Evolutionary conservation across 768 basidiomycete species (phyloP), one percentile per base, ranked within the genome.

Genomic region (Boletellus ananiceps): DNA sequence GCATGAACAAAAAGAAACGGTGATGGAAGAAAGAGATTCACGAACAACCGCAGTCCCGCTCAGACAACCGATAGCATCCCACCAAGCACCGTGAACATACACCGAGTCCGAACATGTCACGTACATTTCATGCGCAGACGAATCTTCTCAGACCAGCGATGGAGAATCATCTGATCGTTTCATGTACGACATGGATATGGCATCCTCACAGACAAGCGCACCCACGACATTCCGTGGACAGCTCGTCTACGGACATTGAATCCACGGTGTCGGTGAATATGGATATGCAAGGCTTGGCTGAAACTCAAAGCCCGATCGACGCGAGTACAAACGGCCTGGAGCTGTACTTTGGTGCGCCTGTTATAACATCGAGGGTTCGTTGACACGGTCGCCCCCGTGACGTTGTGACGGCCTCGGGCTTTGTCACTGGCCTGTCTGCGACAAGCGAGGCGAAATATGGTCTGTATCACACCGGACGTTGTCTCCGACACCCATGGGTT

Each of bases 321-420:
- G 36, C 35, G 49, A 58, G 58, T 46, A 45, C 36, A 6, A 57
- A 57, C 44, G 62, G 61, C 6, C 5, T 25, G 23, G 23, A 25
- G 4, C 6, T 25, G 23, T 7, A 4, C 23, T 4, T 25, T 25
- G 19, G 19, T 19, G 19, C 19, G 19, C 44, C 35, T 52, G 48
- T 49, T 32, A 25, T 47, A 14, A 14, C 2, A 41, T 19, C 18
- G 36, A 45, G 7, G 46, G 36, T 23, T 29, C 44, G 16, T 50
- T 37, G n/a, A 44, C 19, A 19, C 46, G 41, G n/a, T 43, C 44
- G 4, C 35, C 46, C 4, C 42, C 54, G n/a, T 52, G 59, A 40
- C 56, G 61, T 40, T 64, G n/a, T 19, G 19, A 19, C 3, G 19
- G 3, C 19, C 19, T 19, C 19, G 19, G 19, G 19, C 19, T 19